Conservation (phyloP, 2,329 filamentous ascomycete genomes). For the Dactylellina sp. region DNA sequence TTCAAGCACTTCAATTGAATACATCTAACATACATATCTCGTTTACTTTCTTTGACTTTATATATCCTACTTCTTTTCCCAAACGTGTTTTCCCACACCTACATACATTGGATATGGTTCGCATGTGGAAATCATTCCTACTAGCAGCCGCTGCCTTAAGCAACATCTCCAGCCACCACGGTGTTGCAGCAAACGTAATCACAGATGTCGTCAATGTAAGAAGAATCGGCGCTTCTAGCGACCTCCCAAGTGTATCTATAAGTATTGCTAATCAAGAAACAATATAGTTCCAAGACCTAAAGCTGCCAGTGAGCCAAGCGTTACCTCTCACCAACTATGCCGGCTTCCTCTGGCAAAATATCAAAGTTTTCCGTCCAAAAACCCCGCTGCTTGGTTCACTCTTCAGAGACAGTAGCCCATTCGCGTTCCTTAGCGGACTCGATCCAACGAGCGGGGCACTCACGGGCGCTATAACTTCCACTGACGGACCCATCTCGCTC, state of each 20-base stretch:
- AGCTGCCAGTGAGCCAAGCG: constrained; percentile 4
- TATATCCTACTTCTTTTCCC: too few relatives aligned
- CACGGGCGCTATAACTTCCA: constrained; percentile 14
- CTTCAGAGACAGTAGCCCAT: constrained; percentile 3
- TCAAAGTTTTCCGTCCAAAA: constrained; percentile 15
- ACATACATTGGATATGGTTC: constrained; percentile 1
- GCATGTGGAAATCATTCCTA: constrained; percentile 6
- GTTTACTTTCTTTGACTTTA: too few relatives aligned
- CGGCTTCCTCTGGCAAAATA: constrained; percentile 10
- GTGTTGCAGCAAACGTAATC: constrained; percentile 2
- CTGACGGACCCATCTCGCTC: constrained; percentile 1
- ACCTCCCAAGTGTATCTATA: too few relatives aligned
- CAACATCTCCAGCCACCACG: background rate
- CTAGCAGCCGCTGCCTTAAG: background rate
- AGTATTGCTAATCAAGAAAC: background rate
- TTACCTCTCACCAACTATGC: constrained; percentile 15
- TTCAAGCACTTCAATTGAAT: too few relatives aligned
- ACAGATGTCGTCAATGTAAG: constrained; percentile 10
- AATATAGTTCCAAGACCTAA: constrained; percentile 30
- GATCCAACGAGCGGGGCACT: constrained; percentile 12
- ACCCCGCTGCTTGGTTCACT: background rate
- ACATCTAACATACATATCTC: too few relatives aligned
- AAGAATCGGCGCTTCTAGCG: too few relatives aligned
- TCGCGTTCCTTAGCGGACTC: constrained; percentile 10
- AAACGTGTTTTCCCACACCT: too few relatives aligned